phyloP scores from a whole-genome alignment of 2,329 filamentous ascomycete genomes.

The Pseudogymnoascus sp. region DNA sequence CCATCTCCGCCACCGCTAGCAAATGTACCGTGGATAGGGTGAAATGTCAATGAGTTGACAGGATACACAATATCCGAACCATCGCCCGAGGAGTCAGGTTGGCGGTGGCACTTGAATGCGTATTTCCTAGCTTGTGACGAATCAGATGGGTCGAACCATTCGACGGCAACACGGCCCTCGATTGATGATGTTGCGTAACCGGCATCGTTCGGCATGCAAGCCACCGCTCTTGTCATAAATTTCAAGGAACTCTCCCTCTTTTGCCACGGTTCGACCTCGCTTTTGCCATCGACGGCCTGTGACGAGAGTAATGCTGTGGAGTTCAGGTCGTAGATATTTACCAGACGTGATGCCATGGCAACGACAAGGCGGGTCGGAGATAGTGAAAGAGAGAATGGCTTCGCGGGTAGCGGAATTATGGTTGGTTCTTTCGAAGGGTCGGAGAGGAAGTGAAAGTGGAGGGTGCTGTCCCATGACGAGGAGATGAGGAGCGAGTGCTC shows the following conservation, averaged over 20 bases:
- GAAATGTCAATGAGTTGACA: constrained; percentile 64
- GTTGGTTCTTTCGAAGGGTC: constrained; percentile 48
- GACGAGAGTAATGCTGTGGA: constrained; percentile 52
- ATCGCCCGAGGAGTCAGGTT: constrained; percentile 55
- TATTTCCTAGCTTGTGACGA: constrained; percentile 91
- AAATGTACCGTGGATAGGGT: constrained; percentile 58
- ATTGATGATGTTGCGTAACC: constrained; percentile 91
- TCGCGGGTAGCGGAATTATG: constrained; percentile 66
- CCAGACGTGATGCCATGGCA: constrained; percentile 87
- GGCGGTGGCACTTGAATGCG: constrained; percentile 96
- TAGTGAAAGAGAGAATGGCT: constrained; percentile 79
- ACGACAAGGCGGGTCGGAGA: constrained; percentile 79
- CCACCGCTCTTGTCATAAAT: constrained; percentile 87
- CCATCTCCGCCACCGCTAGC: constrained; percentile 67
- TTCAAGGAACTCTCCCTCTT: constrained; percentile 88
- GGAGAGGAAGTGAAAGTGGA: constrained; percentile 70
- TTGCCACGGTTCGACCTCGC: constrained; percentile 73
- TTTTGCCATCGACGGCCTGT: constrained; percentile 37
- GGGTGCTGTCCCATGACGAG: constrained; percentile 85
- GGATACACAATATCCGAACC: constrained; percentile 62
- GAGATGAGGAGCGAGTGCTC: constrained; percentile 74
- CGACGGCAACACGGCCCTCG: constrained; percentile 89
- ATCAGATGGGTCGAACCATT: constrained; percentile 89
- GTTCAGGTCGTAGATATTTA: constrained; percentile 87
- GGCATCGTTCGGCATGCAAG: constrained; percentile 93